Percentiles rank a stretch among this genome's conserved stretches.
phyloP scores from a whole-genome alignment of 2,329 filamentous ascomycete species.

The Byssoonygena ceratinophila region DNA sequence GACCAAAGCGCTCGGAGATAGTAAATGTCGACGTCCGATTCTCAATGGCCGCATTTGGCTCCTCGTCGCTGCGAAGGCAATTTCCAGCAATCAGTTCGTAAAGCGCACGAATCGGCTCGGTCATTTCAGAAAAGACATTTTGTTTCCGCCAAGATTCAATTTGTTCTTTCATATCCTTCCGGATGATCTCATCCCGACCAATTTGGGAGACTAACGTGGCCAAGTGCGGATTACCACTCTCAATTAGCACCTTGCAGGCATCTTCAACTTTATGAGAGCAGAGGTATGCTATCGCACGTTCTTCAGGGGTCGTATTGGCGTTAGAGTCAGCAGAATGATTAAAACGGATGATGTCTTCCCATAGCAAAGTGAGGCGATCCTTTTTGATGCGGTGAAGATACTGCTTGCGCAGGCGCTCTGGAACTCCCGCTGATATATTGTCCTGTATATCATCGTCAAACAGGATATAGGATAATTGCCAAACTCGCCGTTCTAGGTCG shows the following conservation, averaged over 20 bases:
- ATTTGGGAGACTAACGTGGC: conserved; percentile 76
- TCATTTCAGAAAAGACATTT: conserved; percentile 78
- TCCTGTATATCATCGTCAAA: conserved; percentile 58
- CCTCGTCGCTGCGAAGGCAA: conserved; percentile 70
- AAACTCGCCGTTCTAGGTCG: conserved; percentile 46
- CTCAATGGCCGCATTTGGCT: conserved; percentile 59
- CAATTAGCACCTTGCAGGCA: conserved; percentile 68
- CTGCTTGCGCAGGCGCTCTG: conserved; percentile 29
- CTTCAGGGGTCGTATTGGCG: conserved; percentile 56
- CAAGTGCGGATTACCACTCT: conserved; percentile 69
- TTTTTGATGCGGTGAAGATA: conserved; percentile 40
- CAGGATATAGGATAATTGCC: conserved; percentile 76
- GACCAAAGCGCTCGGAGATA: conserved; percentile 69
- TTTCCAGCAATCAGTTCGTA: conserved; percentile 87
- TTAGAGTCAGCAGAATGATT: conserved; percentile 59
- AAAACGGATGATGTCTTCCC: conserved; percentile 41
- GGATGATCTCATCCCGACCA: conserved; percentile 58
- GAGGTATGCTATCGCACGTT: conserved; percentile 71
- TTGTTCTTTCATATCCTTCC: conserved; percentile 66
- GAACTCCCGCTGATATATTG: conserved; percentile 36
- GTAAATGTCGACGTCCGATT: conserved; percentile 70
- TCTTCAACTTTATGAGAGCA: conserved; percentile 69
- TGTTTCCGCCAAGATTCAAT: conserved; percentile 74
- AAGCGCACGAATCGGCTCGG: conserved; percentile 68
- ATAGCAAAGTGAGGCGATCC: conserved; percentile 37